Evolutionary conservation across 805 yeast genomes (phyloP).

Genomic region (Ogataea henricii): DNA sequence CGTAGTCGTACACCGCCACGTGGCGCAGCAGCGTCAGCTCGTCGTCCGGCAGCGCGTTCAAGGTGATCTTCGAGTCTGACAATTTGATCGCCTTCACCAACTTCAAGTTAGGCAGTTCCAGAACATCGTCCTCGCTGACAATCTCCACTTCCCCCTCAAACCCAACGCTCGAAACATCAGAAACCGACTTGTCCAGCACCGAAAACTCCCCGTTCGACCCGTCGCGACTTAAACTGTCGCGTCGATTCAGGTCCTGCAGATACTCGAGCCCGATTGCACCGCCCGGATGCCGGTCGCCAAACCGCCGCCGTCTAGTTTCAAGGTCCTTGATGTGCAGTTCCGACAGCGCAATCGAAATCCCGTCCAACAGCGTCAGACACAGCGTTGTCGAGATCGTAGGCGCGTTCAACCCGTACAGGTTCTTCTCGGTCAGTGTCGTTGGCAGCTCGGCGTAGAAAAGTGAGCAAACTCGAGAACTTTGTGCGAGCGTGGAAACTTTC

Average conservation of each 20-base stretch:
- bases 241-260: constrained; percentile 14
- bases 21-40: constrained; percentile 41
- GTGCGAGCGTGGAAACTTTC: constrained; percentile 55
- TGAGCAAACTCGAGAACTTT: constrained; percentile 49
- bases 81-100: constrained; percentile 27
- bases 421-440: constrained; percentile 53
- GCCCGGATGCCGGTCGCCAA: constrained; percentile 83
- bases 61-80: constrained; percentile 29
- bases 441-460: constrained; percentile 68
- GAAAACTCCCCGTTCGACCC: constrained; percentile 21
- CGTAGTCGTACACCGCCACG: constrained; percentile 39
- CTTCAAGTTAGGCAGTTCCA: constrained; percentile 23
- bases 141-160: constrained; percentile 8
- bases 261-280: constrained; percentile 78
- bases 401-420: constrained; percentile 78
- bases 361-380: constrained; percentile 74
- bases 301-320: constrained; percentile 51
- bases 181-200: constrained; percentile 10
- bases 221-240: constrained; percentile 7
- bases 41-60: constrained; percentile 24
- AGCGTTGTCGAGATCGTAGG: constrained; percentile 86
- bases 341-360: constrained; percentile 70
- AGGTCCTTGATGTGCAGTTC: constrained; percentile 65
- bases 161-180: constrained; percentile 20
- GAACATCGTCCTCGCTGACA: constrained; percentile 11